A percentile compares a stretch with the other conserved stretches of the same genome.
These are phyloP conservation scores for Chytridium lagenaria DNA, from an alignment of 371 early-diverging fungal genomes.

Conservation along the genomic window DNA sequence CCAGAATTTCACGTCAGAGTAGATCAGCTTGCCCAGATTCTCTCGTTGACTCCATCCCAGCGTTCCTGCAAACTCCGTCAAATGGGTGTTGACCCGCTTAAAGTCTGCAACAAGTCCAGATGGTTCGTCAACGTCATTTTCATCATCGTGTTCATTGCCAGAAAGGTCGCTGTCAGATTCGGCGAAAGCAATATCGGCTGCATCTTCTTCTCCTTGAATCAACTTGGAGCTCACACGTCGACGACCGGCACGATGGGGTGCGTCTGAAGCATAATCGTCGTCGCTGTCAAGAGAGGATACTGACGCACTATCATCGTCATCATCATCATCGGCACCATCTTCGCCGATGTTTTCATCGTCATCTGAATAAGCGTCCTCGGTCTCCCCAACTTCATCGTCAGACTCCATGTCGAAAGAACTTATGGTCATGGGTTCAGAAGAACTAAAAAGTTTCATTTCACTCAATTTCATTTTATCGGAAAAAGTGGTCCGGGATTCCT, in stretches of 20 bases:
- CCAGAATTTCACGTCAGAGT: conserved; percentile 39
- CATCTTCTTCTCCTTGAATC: conserved; percentile 47
- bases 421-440: conserved; percentile 69
- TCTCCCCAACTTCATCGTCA: conserved; percentile 51
- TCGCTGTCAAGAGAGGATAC: background rate
- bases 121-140: conserved; percentile 44
- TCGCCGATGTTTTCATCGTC: conserved; percentile 39
- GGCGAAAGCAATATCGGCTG: conserved; percentile 69
- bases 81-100: background rate
- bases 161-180: conserved; percentile 74
- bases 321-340: conserved; percentile 43
- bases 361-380: conserved; percentile 33
- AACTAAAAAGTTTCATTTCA: conserved; percentile 82
- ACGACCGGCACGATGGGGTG: conserved; percentile 41
- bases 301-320: conserved; percentile 52
- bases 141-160: conserved; percentile 52
- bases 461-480: conserved; percentile 78
- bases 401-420: conserved; percentile 31
- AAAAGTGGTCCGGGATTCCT: conserved; percentile 79
- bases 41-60: conserved; percentile 39
- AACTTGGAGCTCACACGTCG: conserved; percentile 23
- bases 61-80: background rate
- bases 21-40: conserved; percentile 28
- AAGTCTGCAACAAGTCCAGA: conserved; percentile 27
- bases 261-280: conserved; percentile 55